Evolutionary conservation across 1,139 yeast species (phyloP).

Genomic region (Kurtzmaniella natalensis): DNA sequence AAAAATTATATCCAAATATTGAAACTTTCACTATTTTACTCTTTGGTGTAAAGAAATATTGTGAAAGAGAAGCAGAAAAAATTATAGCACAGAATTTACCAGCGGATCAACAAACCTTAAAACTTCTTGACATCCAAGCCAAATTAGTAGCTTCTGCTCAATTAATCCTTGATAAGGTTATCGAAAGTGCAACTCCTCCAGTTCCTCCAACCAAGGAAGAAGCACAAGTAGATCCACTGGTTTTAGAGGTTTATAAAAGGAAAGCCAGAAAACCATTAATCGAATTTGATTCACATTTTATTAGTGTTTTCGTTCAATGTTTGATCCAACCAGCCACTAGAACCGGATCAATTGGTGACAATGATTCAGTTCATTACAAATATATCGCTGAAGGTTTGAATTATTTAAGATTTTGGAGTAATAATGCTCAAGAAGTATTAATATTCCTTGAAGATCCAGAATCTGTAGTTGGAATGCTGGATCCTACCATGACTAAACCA

Average conservation of each 20-base stretch:
- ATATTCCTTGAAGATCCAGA: slow-evolving; percentile 11
- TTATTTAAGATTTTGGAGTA: slow-evolving; percentile 28
- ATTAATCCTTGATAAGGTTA: slow-evolving; percentile 23
- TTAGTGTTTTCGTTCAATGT: slow-evolving; percentile 26
- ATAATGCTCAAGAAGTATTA: slow-evolving; percentile 26
- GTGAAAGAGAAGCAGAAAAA: slow-evolving; percentile 15
- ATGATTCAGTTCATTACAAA: slow-evolving; percentile 27
- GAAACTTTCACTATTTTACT: slow-evolving; percentile 40
- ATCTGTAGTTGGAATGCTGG: background rate
- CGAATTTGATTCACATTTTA: slow-evolving; percentile 30
- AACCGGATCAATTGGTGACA: slow-evolving; percentile 18
- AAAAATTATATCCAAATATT: slow-evolving; percentile 24
- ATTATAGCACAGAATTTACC: slow-evolving; percentile 8
- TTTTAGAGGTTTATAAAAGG: slow-evolving; percentile 16
- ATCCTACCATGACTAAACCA: slow-evolving; percentile 1
- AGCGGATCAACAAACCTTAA: slow-evolving; percentile 18
- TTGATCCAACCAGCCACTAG: slow-evolving; percentile 25
- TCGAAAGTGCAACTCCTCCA: slow-evolving; percentile 31
- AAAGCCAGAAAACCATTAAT: slow-evolving; percentile 16
- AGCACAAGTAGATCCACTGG: slow-evolving; percentile 17
- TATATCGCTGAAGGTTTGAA: slow-evolving; percentile 27
- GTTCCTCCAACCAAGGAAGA: slow-evolving; percentile 27
- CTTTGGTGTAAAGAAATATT: slow-evolving; percentile 29
- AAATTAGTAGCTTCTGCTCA: slow-evolving; percentile 26
- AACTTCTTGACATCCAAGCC: slow-evolving; percentile 26